A percentile compares a stretch with the other conserved stretches of the same genome.
Evolutionary conservation across 257 asterid species (phyloP).

Genomic region (Ajuga chamaepitys): DNA sequence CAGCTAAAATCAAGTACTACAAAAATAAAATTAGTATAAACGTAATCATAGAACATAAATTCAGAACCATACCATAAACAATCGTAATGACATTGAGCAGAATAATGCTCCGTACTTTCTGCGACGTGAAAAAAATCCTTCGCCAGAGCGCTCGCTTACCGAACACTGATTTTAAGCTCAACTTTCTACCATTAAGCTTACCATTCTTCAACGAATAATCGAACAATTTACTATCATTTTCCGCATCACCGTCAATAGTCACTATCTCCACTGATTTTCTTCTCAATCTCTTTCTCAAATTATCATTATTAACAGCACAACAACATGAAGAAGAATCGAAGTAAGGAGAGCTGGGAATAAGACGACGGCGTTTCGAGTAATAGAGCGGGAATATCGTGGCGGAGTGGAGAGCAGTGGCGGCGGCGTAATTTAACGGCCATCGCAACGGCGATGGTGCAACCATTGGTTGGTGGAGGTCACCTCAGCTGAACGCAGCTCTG

Average conservation of each 20-base stretch:
- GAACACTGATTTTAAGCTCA: slow-evolving; percentile 28
- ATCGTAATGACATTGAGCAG: slow-evolving; percentile 61
- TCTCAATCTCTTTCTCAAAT: slow-evolving; percentile 15
- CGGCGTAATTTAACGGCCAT: slow-evolving; percentile 19
- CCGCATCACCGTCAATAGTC: slow-evolving; percentile 11
- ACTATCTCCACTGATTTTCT: slow-evolving; percentile 5
- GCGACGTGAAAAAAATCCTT: slow-evolving; percentile 35
- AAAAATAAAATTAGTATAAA: background rate
- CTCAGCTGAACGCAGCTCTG: slow-evolving; percentile 18
- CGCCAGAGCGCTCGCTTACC: slow-evolving; percentile 51
- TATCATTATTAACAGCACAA: slow-evolving; percentile 16
- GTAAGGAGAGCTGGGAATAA: slow-evolving; percentile 18
- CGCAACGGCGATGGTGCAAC: slow-evolving; percentile 46
- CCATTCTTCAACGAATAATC: slow-evolving; percentile 3
- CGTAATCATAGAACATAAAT: background rate
- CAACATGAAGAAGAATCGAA: slow-evolving; percentile 18
- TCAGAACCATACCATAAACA: slow-evolving; percentile 44
- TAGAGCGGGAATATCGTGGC: slow-evolving; percentile 17
- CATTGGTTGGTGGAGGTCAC: slow-evolving; percentile 32
- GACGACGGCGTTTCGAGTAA: slow-evolving; percentile 17
- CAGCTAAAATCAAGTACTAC: background rate
- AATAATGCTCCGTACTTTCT: slow-evolving; percentile 55
- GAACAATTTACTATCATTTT: background rate
- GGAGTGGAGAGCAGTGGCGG: slow-evolving; percentile 17
- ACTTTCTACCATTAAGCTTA: background rate